phyloP scores from a whole-genome alignment of 176 grass and related monocot species.

The Eleusine indica region DNA sequence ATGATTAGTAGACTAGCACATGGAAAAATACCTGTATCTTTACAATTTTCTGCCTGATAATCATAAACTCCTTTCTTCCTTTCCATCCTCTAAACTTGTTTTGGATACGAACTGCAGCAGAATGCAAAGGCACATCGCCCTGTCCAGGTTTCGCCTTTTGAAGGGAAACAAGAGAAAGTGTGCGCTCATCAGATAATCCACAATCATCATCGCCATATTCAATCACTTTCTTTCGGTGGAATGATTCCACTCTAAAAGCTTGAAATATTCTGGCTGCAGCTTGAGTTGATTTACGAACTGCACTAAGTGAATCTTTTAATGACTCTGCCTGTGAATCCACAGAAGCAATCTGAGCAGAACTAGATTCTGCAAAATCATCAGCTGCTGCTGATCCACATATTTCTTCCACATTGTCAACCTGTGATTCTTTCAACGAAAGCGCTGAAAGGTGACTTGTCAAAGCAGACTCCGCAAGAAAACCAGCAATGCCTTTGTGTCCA shows the following conservation, averaged over 20 bases:
- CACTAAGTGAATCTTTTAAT: constrained; percentile 84
- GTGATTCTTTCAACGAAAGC: constrained; percentile 81
- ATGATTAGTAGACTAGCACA: constrained; percentile 1
- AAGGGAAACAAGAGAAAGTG: constrained; percentile 81
- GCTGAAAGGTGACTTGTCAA: constrained; percentile 85
- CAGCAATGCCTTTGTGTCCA: constrained; percentile 93
- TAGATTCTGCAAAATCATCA: constrained; percentile 45
- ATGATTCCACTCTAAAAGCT: constrained; percentile 95
- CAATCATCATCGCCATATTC: constrained; percentile 82
- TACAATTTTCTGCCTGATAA: constrained; percentile 90
- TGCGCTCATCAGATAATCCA: constrained; percentile 79
- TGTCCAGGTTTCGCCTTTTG: constrained; percentile 64
- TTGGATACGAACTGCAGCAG: constrained; percentile 92
- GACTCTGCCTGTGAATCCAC: constrained; percentile 65
- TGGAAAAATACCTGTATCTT: constrained; percentile 86
- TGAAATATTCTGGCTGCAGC: constrained; percentile 96
- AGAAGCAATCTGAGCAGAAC: constrained; percentile 48
- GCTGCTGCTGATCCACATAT: constrained; percentile 35
- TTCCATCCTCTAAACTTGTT: constrained; percentile 99
- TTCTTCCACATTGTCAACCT: constrained; percentile 53
- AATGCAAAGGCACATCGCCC: constrained; percentile 63
- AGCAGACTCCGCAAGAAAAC: constrained; percentile 96
- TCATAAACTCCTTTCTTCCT: constrained; percentile 91
- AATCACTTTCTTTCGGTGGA: constrained; percentile 91
- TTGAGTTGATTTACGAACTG: constrained; percentile 93